Conservation (phyloP, 2,329 filamentous ascomycete genomes). For the Aureobasidium mangrovei region DNA sequence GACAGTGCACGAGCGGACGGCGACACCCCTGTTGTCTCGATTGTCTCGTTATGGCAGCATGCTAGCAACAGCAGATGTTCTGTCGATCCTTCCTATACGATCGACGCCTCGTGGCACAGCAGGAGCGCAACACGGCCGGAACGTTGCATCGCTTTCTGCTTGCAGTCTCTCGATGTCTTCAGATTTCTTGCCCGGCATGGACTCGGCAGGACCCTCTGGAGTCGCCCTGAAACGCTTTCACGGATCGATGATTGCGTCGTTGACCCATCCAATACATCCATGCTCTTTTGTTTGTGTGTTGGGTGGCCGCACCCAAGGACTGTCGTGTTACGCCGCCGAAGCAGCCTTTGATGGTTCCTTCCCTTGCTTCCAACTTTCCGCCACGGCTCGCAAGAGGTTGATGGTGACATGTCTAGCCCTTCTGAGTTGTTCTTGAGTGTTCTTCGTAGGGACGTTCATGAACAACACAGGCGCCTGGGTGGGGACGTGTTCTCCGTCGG, state of each 20-base stretch:
- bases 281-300: not conserved
- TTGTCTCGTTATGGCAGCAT: too few species aligned
- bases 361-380: constrained; percentile 22
- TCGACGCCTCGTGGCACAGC: too few species aligned
- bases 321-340: not conserved
- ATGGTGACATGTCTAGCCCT: constrained; percentile 25
- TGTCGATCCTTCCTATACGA: too few species aligned
- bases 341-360: not conserved
- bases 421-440: constrained; percentile 25
- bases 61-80: too few species aligned
- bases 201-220: not conserved
- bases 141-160: too few species aligned
- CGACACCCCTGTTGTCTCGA: too few species aligned
- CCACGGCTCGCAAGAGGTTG: constrained; percentile 30
- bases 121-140: too few species aligned
- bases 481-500: constrained; percentile 5
- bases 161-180: not conserved
- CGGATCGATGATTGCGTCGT: not conserved
- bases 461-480: constrained; percentile 31
- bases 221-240: not conserved
- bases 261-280: not conserved
- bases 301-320: not conserved
- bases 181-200: not conserved
- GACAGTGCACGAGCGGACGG: too few species aligned
- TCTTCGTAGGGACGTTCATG: constrained; percentile 34